These are phyloP conservation scores for Neoboletus magnificus DNA, from an alignment of 768 basidiomycete genomes.

Conservation along the genomic window DNA sequence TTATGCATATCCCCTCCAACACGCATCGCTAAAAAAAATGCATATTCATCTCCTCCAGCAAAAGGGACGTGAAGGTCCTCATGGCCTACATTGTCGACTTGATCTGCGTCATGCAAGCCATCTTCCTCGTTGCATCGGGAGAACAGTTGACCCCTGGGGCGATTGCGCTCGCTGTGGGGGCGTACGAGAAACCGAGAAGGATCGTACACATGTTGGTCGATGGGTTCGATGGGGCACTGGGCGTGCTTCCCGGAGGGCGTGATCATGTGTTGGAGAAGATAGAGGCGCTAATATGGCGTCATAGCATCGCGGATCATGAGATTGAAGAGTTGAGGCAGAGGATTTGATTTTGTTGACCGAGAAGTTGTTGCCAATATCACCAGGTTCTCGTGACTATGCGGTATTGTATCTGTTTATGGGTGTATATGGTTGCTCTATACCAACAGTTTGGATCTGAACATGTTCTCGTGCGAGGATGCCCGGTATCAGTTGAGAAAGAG, in stretches of 20 bases:
- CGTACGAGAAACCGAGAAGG: neutral
- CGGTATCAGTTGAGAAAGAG: neutral
- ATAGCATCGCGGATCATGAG: constrained; percentile 8
- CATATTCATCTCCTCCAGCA: neutral
- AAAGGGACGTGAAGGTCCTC: constrained; percentile 9
- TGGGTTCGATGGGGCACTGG: neutral
- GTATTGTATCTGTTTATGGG: neutral
- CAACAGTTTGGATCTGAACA: neutral
- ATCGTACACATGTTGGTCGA: neutral
- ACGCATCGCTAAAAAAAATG: neutral
- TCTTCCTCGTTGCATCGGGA: constrained; percentile 1
- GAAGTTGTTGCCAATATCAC: neutral
- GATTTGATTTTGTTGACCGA: neutral
- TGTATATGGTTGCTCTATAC: neutral
- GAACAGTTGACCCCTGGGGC: neutral
- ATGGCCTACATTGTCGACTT: constrained; percentile 15
- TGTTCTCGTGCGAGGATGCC: neutral
- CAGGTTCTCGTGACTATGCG: neutral
- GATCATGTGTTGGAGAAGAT: constrained; percentile 12
- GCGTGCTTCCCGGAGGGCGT: constrained; percentile 3
- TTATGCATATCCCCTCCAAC: neutral
- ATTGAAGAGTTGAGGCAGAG: neutral
- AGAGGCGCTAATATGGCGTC: constrained; percentile 11
- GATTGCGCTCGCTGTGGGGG: neutral
- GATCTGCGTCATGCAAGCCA: constrained; percentile 14